These are phyloP conservation scores for Aspergillus sclerotioniger DNA, from an alignment of 495 filamentous ascomycete genomes.

Conservation along the genomic window DNA sequence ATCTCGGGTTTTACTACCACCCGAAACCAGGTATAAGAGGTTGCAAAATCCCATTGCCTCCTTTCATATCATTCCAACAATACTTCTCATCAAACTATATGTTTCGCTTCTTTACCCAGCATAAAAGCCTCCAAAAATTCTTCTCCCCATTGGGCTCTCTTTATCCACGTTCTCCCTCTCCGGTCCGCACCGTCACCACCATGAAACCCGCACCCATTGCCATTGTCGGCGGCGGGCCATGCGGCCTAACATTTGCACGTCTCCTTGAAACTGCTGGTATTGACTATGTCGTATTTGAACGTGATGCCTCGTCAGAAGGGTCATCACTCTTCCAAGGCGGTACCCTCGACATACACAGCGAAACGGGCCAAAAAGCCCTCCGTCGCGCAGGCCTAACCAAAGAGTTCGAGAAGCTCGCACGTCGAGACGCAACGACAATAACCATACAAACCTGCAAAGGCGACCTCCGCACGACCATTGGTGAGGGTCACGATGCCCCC, in stretches of 20 bases:
- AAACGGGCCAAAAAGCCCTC: slow-evolving; percentile 47
- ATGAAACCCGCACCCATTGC: slow-evolving; percentile 33
- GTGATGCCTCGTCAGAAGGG: slow-evolving; percentile 27
- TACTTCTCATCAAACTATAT: too few relatives aligned
- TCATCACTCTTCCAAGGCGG: slow-evolving; percentile 41
- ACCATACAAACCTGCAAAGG: slow-evolving; percentile 11
- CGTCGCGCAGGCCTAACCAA: slow-evolving; percentile 43
- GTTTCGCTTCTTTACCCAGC: too few relatives aligned
- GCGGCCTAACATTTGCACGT: slow-evolving; percentile 51
- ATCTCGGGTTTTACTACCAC: too few relatives aligned
- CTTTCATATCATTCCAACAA: too few relatives aligned
- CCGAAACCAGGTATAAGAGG: too few relatives aligned
- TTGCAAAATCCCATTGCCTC: too few relatives aligned
- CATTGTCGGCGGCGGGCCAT: slow-evolving; percentile 55
- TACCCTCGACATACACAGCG: slow-evolving; percentile 49
- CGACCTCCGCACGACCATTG: slow-evolving; percentile 7
- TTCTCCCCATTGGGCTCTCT: too few relatives aligned
- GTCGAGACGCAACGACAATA: slow-evolving; percentile 41
- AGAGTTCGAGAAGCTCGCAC: slow-evolving; percentile 40
- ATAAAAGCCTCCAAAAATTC: too few relatives aligned
- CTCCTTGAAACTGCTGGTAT: slow-evolving; percentile 48
- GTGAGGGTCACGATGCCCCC: slow-evolving; percentile 16
- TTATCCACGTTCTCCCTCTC: not conserved
- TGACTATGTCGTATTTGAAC: slow-evolving; percentile 48
- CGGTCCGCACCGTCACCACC: not conserved